Base-by-base conservation (phyloP, 768 basidiomycete genomes). In the Mycena alexandri region DNA sequence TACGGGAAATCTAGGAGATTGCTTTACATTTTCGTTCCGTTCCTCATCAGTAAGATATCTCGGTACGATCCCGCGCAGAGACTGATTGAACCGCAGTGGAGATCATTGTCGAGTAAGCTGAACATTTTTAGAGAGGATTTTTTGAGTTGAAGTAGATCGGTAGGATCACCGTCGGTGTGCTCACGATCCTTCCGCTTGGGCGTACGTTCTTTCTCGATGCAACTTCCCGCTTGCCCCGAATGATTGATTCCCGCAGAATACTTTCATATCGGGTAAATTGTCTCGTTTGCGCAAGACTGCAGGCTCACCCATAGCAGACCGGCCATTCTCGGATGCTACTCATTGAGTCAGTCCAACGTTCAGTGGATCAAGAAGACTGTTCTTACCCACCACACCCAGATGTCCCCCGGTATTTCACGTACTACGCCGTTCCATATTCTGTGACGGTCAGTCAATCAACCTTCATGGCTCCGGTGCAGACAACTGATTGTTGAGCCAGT, bases 391-490 rank as follows among this genome's bases (percentile, higher is more conserved):
- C 14, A 22, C 11, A 10, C 24, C 17, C 14, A 43, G 43, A 33
- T 44, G 56, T 57, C 6, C 56, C 56, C 17, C 56, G 56, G 16
- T 57, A 57, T 34, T 57, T 57, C 42, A 57, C 56, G 0, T 57
- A 29, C 43, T 57, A 57, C 43, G 41, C 56, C 17, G 56, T 57
- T 17, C 42, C 56, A 4, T 7, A 33, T 13, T 6, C 19, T 8
- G 42, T 33, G 7, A 46, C 29, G 24, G 56, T 57, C 12, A 57
- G 1, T 14, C 19, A 43, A 19, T 16, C 16, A 25, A 8, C 56
- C 17, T 46, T 33, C 7, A 19, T 29, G 7, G 17, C 17, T 13
- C 12, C 8, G 16, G 21, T 25, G 14, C 41, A 42, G 33, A 53
- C 52, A 8, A 38, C 38, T 42, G 5, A 4, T 24, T 24, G 5